Evolutionary conservation across 2,329 filamentous ascomycete genomes (phyloP).

Genomic region (Aureobasidium sp.): DNA sequence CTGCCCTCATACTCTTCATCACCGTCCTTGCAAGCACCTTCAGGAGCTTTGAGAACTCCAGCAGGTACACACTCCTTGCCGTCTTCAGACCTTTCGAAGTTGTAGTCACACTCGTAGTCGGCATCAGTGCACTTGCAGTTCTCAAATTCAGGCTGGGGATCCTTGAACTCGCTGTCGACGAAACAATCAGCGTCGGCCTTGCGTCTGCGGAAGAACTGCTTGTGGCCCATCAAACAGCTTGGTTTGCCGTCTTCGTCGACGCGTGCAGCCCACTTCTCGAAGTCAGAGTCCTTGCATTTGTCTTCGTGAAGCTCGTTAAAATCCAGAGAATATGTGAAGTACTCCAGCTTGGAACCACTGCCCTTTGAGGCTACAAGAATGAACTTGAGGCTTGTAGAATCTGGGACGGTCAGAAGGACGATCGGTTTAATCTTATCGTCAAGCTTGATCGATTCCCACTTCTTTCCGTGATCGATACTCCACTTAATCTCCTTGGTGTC

Average conservation of each 20-base stretch:
- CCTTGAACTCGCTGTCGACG: slow-evolving; percentile 76
- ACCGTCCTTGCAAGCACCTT: slow-evolving; percentile 64
- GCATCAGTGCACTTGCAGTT: slow-evolving; percentile 72
- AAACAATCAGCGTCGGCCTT: slow-evolving; percentile 89
- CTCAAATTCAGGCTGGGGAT: slow-evolving; percentile 62
- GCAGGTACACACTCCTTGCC: slow-evolving; percentile 61
- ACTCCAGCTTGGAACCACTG: slow-evolving; percentile 46
- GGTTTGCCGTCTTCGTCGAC: slow-evolving; percentile 72
- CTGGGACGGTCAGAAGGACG: slow-evolving; percentile 78
- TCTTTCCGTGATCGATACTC: slow-evolving; percentile 82
- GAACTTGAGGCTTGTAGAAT: slow-evolving; percentile 90
- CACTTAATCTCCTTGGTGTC: slow-evolving; percentile 62
- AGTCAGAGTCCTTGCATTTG: slow-evolving; percentile 68
- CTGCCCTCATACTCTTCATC: slow-evolving; percentile 73
- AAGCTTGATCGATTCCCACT: slow-evolving; percentile 68
- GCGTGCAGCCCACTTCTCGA: slow-evolving; percentile 84
- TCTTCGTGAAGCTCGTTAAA: slow-evolving; percentile 75
- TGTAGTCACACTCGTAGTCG: slow-evolving; percentile 97
- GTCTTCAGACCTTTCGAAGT: slow-evolving; percentile 62
- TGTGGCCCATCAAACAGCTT: slow-evolving; percentile 93
- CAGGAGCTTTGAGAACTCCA: slow-evolving; percentile 57
- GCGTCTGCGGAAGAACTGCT: slow-evolving; percentile 75
- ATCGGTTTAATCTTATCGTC: slow-evolving; percentile 63
- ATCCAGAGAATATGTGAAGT: slow-evolving; percentile 62
- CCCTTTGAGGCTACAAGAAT: slow-evolving; percentile 61